Percentiles rank a stretch among this genome's conserved stretches.
These are phyloP conservation scores for Pyricularia sp. DNA, from an alignment of 2,329 filamentous ascomycete species.

Conservation along the genomic window DNA sequence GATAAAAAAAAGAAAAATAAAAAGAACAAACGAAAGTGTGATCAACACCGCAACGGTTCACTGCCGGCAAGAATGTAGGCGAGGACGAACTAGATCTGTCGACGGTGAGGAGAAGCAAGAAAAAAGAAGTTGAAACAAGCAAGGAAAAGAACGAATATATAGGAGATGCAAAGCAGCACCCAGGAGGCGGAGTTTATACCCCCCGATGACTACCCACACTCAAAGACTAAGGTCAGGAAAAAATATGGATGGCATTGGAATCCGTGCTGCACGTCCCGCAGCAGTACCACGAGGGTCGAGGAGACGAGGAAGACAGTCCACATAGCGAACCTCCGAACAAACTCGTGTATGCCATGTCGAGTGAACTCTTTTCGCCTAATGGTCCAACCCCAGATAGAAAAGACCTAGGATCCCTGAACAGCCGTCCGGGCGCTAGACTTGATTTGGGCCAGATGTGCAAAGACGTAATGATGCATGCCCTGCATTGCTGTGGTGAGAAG, in stretches of 20 bases:
- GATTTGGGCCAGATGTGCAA: not conserved
- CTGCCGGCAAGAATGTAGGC: not conserved
- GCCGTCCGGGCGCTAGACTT: not conserved
- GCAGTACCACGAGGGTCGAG: not conserved
- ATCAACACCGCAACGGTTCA: not conserved
- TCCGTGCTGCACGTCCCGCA: not conserved
- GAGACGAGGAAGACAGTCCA: not conserved
- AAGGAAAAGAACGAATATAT: not conserved
- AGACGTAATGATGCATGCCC: constrained; percentile 1
- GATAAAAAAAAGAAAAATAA: not conserved
- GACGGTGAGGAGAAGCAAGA: not conserved
- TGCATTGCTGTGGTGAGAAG: not conserved
- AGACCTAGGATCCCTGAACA: not conserved
- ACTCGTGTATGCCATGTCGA: not conserved
- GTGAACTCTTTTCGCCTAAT: not conserved
- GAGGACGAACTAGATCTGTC: not conserved
- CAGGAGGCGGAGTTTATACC: not conserved
- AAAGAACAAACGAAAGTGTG: not conserved
- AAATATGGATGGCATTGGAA: not conserved
- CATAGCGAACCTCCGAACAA: not conserved
- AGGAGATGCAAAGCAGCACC: not conserved
- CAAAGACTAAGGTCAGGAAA: not conserved
- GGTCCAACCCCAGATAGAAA: not conserved
- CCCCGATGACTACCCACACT: not conserved
- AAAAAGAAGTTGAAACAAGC: not conserved